phyloP scores from a whole-genome alignment of 2,329 filamentous ascomycete genomes.

The Sporothrix pseudoabietina region DNA sequence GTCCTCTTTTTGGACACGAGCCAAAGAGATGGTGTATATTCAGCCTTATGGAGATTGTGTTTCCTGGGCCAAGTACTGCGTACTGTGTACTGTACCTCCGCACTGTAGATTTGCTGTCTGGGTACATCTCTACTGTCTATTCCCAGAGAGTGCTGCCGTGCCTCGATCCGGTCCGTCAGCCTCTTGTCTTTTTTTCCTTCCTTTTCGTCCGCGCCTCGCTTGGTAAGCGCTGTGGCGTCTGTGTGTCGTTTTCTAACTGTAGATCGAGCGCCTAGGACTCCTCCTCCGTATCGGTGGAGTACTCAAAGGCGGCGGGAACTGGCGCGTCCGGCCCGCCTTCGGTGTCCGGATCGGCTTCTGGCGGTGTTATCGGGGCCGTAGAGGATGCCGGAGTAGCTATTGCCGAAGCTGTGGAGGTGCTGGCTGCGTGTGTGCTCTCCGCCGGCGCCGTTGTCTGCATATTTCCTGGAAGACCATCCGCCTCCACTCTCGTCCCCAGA shows the following conservation, averaged over 20 bases:
- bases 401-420: not conserved
- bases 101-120: not conserved
- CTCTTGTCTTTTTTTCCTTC: not conserved
- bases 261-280: not conserved
- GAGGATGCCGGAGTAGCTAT: not conserved
- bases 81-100: not conserved
- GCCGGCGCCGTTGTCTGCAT: not conserved
- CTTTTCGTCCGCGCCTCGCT: not conserved
- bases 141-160: not conserved
- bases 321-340: slow-evolving; percentile 34
- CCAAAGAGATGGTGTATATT: not conserved
- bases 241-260: not conserved
- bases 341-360: slow-evolving; percentile 38
- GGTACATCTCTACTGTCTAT: not conserved
- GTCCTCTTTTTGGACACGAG: not conserved
- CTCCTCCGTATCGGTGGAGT: slow-evolving; percentile 38
- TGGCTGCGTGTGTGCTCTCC: not conserved
- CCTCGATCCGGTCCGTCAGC: not conserved
- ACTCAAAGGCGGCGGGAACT: slow-evolving; percentile 41
- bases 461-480: slow-evolving; percentile 8
- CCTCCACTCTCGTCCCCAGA: slow-evolving; percentile 35
- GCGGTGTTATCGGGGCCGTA: not conserved
- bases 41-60: slow-evolving; percentile 13
- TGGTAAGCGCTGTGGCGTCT: not conserved
- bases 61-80: not conserved